Conservation (phyloP, 139 green algal genomes). For the Coelastrella sp. region DNA sequence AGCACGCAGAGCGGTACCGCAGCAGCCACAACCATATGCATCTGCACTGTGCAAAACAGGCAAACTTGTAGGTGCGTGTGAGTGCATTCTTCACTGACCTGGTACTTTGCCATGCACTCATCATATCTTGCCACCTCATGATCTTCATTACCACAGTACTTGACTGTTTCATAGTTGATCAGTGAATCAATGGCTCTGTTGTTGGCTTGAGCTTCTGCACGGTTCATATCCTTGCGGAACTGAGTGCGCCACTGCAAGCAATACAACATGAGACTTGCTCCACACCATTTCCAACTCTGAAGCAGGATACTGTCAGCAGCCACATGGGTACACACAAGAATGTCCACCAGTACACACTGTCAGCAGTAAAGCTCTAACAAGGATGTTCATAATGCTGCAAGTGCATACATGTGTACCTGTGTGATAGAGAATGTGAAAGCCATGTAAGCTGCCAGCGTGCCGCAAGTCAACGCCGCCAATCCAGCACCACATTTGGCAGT, state of each 20-base stretch:
- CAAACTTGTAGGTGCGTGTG: neutral
- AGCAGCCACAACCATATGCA: too few relatives aligned
- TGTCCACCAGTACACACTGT: neutral
- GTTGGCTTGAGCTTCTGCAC: conserved; percentile 76
- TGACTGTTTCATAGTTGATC: conserved; percentile 98
- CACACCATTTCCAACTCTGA: too few relatives aligned
- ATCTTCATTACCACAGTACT: conserved; percentile 93
- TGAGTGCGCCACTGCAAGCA: conserved; percentile 81
- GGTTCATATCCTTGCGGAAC: conserved; percentile 93
- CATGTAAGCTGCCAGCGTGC: conserved; percentile 89
- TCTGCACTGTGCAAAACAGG: too few relatives aligned
- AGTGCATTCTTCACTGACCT: neutral
- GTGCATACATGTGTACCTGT: conserved; percentile 18
- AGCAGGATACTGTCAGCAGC: neutral
- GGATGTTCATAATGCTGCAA: too few relatives aligned
- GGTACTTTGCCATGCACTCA: conserved; percentile 75
- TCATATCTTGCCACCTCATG: conserved; percentile 90
- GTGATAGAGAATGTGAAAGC: conserved; percentile 88
- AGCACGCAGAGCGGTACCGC: too few relatives aligned
- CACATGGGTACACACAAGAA: neutral
- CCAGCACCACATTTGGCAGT: conserved; percentile 88
- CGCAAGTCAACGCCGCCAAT: conserved; percentile 89
- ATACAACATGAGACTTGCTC: neutral
- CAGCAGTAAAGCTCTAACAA: too few relatives aligned
- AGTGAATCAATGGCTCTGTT: conserved; percentile 88